phyloP scores from a whole-genome alignment of 179 eudicot genomes.

The Camellia oleifera region DNA sequence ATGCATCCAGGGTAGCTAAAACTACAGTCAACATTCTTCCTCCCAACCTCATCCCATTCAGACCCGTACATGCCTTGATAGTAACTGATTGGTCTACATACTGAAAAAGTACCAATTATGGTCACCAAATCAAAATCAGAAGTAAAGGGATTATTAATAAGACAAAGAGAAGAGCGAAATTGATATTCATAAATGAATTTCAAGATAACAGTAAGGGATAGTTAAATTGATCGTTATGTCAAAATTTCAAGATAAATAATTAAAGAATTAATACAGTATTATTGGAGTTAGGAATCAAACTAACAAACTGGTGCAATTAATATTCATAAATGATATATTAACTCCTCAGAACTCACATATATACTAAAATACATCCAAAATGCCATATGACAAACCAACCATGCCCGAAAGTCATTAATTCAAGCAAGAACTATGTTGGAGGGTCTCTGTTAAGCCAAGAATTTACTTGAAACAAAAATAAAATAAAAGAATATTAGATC shows the following conservation, averaged over 20 bases:
- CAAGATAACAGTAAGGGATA: not conserved
- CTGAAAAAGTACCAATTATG: conserved; percentile 33
- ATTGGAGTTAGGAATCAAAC: not conserved
- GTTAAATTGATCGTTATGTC: not conserved
- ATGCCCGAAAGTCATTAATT: not conserved
- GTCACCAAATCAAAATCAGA: not conserved
- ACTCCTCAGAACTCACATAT: not conserved
- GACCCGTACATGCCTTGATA: conserved; percentile 80
- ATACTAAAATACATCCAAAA: not conserved
- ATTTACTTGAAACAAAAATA: not conserved
- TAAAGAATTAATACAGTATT: not conserved
- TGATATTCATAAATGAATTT: conserved; percentile 1
- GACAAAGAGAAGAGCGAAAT: not conserved
- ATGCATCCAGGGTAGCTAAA: conserved; percentile 61
- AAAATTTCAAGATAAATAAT: not conserved
- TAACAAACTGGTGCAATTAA: not conserved
- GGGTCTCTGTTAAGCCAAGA: not conserved
- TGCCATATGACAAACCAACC: not conserved
- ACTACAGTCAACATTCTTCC: conserved; percentile 75
- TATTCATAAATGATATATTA: not conserved
- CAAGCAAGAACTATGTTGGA: not conserved
- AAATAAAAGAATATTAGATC: not conserved
- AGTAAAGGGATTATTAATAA: not conserved
- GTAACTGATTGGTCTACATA: conserved; percentile 77
- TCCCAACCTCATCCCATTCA: conserved; percentile 85